Evolutionary conservation across 1,139 yeast genomes (phyloP).

Genomic region (Diutina catenulata): DNA sequence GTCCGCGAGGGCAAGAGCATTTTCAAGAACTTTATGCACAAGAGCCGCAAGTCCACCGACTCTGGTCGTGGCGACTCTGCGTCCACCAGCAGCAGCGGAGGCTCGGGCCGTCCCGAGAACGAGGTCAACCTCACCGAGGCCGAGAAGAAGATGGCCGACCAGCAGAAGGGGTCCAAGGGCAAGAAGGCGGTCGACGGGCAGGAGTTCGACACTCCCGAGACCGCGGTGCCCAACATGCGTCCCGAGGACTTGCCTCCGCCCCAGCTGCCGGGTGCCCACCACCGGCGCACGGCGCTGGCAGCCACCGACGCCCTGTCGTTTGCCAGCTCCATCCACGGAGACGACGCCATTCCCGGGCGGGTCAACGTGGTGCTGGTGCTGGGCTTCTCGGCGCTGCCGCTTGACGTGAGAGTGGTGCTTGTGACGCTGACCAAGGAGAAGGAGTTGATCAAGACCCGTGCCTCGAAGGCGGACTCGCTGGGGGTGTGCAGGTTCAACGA

Average conservation of each 20-base stretch:
- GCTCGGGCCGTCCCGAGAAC: constrained; percentile 23
- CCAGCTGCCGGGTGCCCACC: constrained; percentile 16
- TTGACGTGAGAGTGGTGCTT: constrained; percentile 43
- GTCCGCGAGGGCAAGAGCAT: background rate
- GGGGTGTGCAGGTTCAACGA: constrained; percentile 52
- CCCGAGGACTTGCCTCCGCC: constrained; percentile 30
- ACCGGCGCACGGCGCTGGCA: constrained; percentile 17
- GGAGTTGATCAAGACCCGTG: constrained; percentile 55
- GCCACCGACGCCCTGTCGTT: constrained; percentile 18
- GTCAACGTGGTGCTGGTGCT: constrained; percentile 33
- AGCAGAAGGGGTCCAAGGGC: background rate
- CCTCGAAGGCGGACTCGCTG: constrained; percentile 34
- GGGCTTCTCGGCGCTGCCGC: constrained; percentile 19
- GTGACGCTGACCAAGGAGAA: constrained; percentile 41
- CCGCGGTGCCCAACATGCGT: constrained; percentile 25
- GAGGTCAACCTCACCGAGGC: constrained; percentile 7
- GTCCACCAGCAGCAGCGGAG: constrained; percentile 13
- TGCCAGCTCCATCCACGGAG: constrained; percentile 15
- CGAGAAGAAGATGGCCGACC: background rate
- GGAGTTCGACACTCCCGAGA: constrained; percentile 11
- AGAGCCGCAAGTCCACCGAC: background rate
- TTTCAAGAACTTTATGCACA: background rate
- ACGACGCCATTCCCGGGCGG: constrained; percentile 38
- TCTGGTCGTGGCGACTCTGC: background rate
- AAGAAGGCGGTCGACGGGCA: constrained; percentile 10